A percentile compares a stretch with the other conserved stretches of the same genome.
Evolutionary conservation across 208 protist species (phyloP).

Genomic region (Porcisia deanei): DNA sequence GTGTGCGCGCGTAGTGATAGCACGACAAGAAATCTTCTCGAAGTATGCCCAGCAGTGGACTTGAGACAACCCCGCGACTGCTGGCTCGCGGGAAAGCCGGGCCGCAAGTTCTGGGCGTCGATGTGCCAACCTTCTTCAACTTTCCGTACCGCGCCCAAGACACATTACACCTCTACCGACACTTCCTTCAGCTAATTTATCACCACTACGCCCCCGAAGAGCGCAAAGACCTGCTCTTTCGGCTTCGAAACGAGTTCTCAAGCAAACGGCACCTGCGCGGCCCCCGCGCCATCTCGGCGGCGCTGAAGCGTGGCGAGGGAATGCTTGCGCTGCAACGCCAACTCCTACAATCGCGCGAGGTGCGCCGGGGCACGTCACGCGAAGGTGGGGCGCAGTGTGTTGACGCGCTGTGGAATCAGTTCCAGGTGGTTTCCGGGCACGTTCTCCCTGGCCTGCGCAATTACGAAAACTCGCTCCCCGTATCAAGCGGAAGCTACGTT

Average conservation of each 20-base stretch:
- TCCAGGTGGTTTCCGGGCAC: conserved; percentile 66
- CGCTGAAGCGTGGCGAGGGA: conserved; percentile 66
- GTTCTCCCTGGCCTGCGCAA: conserved; percentile 72
- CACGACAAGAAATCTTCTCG: neutral
- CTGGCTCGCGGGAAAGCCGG: conserved; percentile 4
- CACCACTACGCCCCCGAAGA: conserved; percentile 65
- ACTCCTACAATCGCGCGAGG: conserved; percentile 49
- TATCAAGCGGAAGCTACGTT: conserved; percentile 47
- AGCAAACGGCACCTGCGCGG: conserved; percentile 65
- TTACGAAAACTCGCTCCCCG: conserved; percentile 40
- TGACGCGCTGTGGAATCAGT: conserved; percentile 75
- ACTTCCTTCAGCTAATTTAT: conserved; percentile 85
- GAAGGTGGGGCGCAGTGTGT: conserved; percentile 64
- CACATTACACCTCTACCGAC: conserved; percentile 68
- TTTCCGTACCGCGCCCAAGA: conserved; percentile 76
- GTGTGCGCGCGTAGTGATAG: neutral
- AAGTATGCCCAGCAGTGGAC: neutral
- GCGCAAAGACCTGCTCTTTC: conserved; percentile 67
- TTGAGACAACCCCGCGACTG: conserved; percentile 3
- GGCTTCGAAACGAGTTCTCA: conserved; percentile 80
- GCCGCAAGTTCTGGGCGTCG: conserved; percentile 69
- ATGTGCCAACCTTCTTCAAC: conserved; percentile 70
- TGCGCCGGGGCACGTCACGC: conserved; percentile 37
- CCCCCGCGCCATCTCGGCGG: conserved; percentile 63
- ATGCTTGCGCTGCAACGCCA: conserved; percentile 67